Evolutionary conservation across 1,139 yeast genomes (phyloP), one percentile per base, ranked within the genome.

Genomic region (Suhomyces maxii): DNA sequence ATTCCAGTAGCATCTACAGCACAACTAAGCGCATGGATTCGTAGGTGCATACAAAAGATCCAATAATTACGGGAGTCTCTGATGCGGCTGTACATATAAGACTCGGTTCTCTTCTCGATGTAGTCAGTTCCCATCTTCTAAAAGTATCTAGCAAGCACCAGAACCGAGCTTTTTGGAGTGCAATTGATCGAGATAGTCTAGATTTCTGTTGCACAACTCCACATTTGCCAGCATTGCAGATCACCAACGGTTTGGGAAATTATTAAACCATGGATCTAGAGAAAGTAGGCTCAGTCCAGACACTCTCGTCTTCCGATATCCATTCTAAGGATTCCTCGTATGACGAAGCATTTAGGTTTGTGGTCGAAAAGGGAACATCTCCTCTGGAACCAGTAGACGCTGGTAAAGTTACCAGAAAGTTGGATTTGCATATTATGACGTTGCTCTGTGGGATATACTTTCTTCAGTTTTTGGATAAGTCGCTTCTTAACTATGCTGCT

Each of bases 391-490:
- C 36, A 4, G 11, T 34, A 10, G 32, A 33, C 23, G 12, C 44
- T 4, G 14, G 40, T 7, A 36, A 23, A 8, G 45, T 50, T 1
- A 36, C 47, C 26, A 37, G 52, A 28, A 69, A 68, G 48, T 53
- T 71, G 18, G 77, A 71, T 49, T 37, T 42, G 14, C 52, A 62
- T 14, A 61, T 71, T 26, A 47, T 74, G 39, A 67, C 77, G 0
- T 41, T 74, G 10, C 52, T 73, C 38, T 69, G 75, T 45, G 59
- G 67, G 10, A 64, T 72, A 44, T 76, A 76, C 53, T 71, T 75
- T 48, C 59, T 75, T 30, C 79, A 74, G 52, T 75, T 69, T 53
- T 57, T 77, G 40, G 81, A 77, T 51, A 76, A 76, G 53, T 62
- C 72, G 7, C 59, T 73, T 8, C 58, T 76, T 36, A 73, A 73